phyloP scores from a whole-genome alignment of 2,329 filamentous ascomycete genomes.

The Zopfia rhizophila region DNA sequence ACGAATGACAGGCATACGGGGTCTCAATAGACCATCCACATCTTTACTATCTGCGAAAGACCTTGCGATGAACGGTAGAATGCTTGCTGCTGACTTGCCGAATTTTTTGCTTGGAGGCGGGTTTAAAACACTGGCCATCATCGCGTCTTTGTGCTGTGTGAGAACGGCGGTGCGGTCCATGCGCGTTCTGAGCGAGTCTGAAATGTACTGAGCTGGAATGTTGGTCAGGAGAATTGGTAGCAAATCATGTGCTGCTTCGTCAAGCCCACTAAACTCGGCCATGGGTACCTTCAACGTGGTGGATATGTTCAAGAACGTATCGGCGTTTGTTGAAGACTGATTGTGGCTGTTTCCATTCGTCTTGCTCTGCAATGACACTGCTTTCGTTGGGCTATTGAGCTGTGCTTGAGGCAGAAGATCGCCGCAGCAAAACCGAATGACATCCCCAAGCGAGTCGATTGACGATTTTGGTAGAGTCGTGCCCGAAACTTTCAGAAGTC shows the following conservation, averaged over 20 bases:
- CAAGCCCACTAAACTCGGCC: conserved; percentile 59
- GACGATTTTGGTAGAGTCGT: conserved; percentile 73
- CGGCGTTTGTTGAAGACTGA: conserved; percentile 69
- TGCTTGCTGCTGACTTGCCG: conserved; percentile 72
- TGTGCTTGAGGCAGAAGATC: conserved; percentile 70
- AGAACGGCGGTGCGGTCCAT: conserved; percentile 86
- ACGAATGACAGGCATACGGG: conserved; percentile 58
- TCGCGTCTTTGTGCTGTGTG: conserved; percentile 72
- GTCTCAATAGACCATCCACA: conserved; percentile 76
- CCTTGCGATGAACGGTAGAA: conserved; percentile 80
- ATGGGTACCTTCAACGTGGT: conserved; percentile 38
- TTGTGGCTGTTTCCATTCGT: conserved; percentile 46
- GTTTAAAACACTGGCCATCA: conserved; percentile 85
- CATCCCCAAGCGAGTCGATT: conserved; percentile 69
- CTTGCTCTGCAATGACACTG: conserved; percentile 51
- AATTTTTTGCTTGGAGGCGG: conserved; percentile 72
- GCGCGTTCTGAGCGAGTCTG: conserved; percentile 76
- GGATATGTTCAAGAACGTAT: conserved; percentile 71
- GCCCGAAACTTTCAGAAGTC: conserved; percentile 71
- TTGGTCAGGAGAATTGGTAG: conserved; percentile 71
- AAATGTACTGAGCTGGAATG: conserved; percentile 73
- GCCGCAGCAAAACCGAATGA: conserved; percentile 76
- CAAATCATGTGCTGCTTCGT: conserved; percentile 68
- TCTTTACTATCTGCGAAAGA: conserved; percentile 70
- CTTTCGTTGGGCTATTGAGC: conserved; percentile 51